Percentiles rank a stretch among this genome's conserved stretches.
These are phyloP conservation scores for Aspergillus amoenus DNA, from an alignment of 2,329 filamentous ascomycete species.

Conservation along the genomic window DNA sequence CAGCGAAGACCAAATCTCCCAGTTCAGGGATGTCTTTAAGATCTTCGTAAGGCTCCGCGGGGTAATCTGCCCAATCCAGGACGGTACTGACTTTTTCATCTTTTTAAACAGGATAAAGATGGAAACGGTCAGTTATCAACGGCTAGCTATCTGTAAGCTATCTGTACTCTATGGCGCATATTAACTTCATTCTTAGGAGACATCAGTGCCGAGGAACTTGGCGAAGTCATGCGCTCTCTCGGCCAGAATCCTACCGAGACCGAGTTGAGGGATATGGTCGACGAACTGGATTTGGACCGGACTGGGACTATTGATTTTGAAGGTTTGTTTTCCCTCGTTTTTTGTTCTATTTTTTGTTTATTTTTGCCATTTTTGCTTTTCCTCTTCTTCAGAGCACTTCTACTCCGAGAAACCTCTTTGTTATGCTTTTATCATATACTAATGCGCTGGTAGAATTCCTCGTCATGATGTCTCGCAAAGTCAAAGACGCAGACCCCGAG, in stretches of 20 bases:
- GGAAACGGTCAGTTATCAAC: background rate
- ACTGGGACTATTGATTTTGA: slow-evolving; percentile 2
- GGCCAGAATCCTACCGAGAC: background rate
- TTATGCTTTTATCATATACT: background rate
- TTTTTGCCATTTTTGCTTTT: too few species aligned
- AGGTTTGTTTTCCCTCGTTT: background rate
- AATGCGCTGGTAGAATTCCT: background rate
- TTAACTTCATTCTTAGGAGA: background rate
- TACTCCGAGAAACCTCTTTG: background rate
- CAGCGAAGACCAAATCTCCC: background rate
- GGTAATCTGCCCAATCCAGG: background rate
- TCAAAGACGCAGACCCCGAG: background rate
- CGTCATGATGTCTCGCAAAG: slow-evolving; percentile 2
- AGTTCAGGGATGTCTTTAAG: background rate
- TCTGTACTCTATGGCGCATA: background rate
- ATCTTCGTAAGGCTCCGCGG: background rate
- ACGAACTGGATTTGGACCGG: background rate
- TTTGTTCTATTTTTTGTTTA: too few species aligned
- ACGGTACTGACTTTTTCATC: background rate
- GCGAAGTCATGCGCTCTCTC: background rate
- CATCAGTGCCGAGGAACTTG: background rate
- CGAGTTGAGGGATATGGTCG: background rate
- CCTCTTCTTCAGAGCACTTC: too few species aligned
- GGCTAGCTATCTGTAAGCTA: too few species aligned
- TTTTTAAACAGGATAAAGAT: background rate